Base-by-base conservation (phyloP, 2,329 filamentous ascomycete species). In the Neofusicoccum laricinum region DNA sequence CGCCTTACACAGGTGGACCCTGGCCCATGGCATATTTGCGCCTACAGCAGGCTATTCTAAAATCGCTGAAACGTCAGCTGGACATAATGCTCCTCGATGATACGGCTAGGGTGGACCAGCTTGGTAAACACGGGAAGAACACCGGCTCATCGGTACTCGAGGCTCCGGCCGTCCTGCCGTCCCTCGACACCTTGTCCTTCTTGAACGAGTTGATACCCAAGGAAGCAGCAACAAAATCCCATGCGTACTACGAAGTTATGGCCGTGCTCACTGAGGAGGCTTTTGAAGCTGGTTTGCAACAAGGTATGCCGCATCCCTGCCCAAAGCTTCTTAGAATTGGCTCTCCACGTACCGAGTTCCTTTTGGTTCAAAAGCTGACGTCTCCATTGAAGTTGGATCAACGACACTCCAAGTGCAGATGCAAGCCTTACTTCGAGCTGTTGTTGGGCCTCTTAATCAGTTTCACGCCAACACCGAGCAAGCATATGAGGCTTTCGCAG, bases 11-110 rank as follows among this genome's bases (percentile, higher is more conserved):
- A 4, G 72, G 67, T 5, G 72, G 73, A 21, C 67, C 74, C 30
- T 82, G 81, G 80, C 72, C 74, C 15, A 69, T 70, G 21, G 76
- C 77, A 64, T 81, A 82, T 66, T 68, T 78, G 49, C 73, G 74
- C 48, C 69, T 83, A 21, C 72, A 79, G 66, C 73, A 68, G 61
- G 73, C 80, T 43, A 72, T 80, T 50, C 65, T 80, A 38, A 69
- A 69, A 32, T 69, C 72, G 7, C 63, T 79, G 58, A 71, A 73
- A 34, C 71, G 70, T 15, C 69, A 68, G 62, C 64, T 64, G 32
- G 70, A 68, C 25, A 38, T 51, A 2, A 49, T 63, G 21, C 43
- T 38, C 11, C 11, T 38, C 32, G 14, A 40, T 10, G 50, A 65
- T 1, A 65, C 63, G 12, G 63, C 65, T 10, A 67, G 66, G 64